These are phyloP conservation scores for Neofusicoccum ribis DNA, from an alignment of 2,329 filamentous ascomycete genomes.

Conservation along the genomic window DNA sequence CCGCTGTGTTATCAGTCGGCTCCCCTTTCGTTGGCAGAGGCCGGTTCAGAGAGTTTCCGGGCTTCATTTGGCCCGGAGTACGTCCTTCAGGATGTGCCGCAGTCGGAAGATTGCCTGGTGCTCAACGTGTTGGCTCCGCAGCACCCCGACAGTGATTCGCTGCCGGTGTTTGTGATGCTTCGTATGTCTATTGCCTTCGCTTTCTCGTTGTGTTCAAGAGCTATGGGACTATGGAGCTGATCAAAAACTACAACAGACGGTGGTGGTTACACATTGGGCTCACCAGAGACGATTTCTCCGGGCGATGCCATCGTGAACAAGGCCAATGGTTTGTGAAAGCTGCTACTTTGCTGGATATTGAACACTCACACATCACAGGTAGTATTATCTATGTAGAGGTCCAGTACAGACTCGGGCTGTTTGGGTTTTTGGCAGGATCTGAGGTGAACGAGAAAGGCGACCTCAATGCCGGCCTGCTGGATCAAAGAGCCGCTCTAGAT, in stretches of 20 bases:
- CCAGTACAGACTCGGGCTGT: slow-evolving; percentile 63
- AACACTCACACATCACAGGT: slow-evolving; percentile 42
- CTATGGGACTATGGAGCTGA: not conserved
- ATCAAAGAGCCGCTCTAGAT: slow-evolving; percentile 60
- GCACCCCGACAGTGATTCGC: slow-evolving; percentile 27
- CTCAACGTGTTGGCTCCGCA: slow-evolving; percentile 42
- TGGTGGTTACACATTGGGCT: slow-evolving; percentile 7
- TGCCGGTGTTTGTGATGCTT: slow-evolving; percentile 37
- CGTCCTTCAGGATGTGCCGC: not conserved
- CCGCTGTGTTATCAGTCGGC: slow-evolving; percentile 31
- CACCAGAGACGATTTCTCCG: not conserved
- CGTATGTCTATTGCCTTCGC: slow-evolving; percentile 20
- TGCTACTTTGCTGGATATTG: too few species aligned
- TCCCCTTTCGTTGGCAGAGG: slow-evolving; percentile 13
- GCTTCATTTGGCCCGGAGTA: not conserved
- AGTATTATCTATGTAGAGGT: slow-evolving; percentile 60
- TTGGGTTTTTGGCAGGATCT: slow-evolving; percentile 63
- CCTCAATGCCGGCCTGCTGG: slow-evolving; percentile 64
- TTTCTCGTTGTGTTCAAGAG: not conserved
- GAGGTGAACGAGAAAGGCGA: slow-evolving; percentile 53
- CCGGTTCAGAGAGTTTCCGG: not conserved
- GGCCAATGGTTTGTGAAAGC: not conserved
- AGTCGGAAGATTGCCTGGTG: slow-evolving; percentile 43
- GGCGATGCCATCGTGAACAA: slow-evolving; percentile 13
- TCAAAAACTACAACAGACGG: not conserved